Evolutionary conservation across 352 stramenopile genomes (phyloP), one percentile per base, ranked within the genome.

Genomic region (Phytophthora cactorum): DNA sequence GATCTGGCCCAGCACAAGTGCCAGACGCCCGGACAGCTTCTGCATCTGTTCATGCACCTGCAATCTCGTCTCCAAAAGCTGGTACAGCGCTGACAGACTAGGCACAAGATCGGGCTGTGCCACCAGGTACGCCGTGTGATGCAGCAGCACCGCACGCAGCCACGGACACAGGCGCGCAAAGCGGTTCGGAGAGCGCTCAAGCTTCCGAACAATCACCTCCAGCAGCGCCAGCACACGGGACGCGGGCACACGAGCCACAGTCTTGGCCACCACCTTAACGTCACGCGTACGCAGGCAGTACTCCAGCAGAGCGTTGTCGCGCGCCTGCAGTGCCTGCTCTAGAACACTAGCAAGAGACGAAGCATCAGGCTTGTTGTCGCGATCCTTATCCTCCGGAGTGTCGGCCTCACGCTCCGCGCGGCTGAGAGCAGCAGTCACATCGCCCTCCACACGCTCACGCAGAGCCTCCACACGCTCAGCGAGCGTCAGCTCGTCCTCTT

Each of bases 111-210:
- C 82, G 12, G 88, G 88, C 66, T 95, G 86, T 41, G 84, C 88
- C 68, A 96, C 86, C 15, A 96, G 59, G 71, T 93, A 96, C 38
- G 86, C 85, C 63, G 88, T 95, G 78, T 96, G 88, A 74, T 93
- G 84, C 39, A 95, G 72, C 53, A 96, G 57, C 28, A 95, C 81
- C 46, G 86, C 80, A 59, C 88, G 88, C 64, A 96, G 86, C 88
- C 88, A 96, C 53, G 84, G 81, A 55, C 85, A 96, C 57, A 96
- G 75, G 6, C 84, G 85, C 22, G 79, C 77, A 72, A 89, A 93
- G 12, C 88, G 88, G n/a, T 73, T 88, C 0, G 88, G 88, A 27
- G 76, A 86, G 63, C 91, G 89, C 62, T 96, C 88, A 32, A 94
- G 86, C 71, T 96, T 96, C 36, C 83, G 70, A 44, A 96, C 88